Conservation (phyloP, 768 basidiomycete genomes). For the Collybia mongolica region DNA sequence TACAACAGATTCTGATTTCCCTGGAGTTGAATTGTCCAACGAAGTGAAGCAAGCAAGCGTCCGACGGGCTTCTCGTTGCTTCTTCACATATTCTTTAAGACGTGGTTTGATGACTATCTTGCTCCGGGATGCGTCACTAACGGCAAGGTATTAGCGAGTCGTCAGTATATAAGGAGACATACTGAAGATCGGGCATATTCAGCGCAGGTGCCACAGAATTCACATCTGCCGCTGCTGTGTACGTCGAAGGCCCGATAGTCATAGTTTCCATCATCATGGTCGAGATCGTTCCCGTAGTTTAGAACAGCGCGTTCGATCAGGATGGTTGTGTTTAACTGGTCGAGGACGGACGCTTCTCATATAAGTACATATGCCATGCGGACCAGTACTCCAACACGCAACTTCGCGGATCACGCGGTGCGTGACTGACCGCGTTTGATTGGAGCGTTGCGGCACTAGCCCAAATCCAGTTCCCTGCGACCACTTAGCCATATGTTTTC, state of each 20-base stretch:
- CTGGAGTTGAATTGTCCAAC: neutral
- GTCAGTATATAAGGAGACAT: neutral
- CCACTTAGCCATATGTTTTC: too few relatives aligned
- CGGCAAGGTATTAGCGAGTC: neutral
- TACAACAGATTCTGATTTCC: neutral
- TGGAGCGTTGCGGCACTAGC: too few relatives aligned
- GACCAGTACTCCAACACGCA: neutral
- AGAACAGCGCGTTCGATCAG: too few relatives aligned
- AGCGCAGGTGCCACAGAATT: too few relatives aligned
- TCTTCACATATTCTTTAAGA: slow-evolving; percentile 5
- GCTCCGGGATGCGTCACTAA: slow-evolving; percentile 5
- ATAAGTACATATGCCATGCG: neutral
- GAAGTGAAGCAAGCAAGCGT: slow-evolving; percentile 10
- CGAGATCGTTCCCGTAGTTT: neutral
- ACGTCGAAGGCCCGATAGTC: neutral
- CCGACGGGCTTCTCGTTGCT: slow-evolving; percentile 1
- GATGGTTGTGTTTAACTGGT: neutral
- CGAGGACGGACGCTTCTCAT: neutral
- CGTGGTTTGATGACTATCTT: slow-evolving; percentile 13
- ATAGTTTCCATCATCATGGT: neutral
- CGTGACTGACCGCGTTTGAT: slow-evolving; percentile 1
- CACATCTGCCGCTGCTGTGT: neutral
- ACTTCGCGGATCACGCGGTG: neutral
- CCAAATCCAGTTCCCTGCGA: too few relatives aligned
- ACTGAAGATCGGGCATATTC: slow-evolving; percentile 6